A percentile compares a stretch with the other conserved stretches of the same genome.
These are phyloP conservation scores for Candida manassasensis DNA, from an alignment of 805 yeast species.

Conservation along the genomic window DNA sequence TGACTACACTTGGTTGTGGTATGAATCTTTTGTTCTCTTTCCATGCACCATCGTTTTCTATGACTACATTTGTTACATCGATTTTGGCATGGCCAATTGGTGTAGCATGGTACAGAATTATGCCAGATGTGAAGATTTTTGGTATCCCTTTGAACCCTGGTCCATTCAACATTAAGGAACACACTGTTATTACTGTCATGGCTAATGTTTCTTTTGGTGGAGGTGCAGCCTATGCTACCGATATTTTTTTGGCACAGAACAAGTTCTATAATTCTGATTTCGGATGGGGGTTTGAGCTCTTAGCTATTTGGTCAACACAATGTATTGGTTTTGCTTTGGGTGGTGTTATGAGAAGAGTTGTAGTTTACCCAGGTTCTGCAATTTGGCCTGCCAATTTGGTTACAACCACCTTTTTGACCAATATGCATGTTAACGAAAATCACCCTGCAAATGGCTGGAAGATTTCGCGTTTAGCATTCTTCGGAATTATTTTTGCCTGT, in stretches of 20 bases:
- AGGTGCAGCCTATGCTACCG: constrained; percentile 54
- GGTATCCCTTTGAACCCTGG: constrained; percentile 50
- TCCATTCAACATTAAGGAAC: constrained; percentile 61
- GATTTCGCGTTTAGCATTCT: constrained; percentile 48
- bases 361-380: constrained; percentile 61
- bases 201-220: constrained; percentile 39
- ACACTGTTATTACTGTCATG: constrained; percentile 50
- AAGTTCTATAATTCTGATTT: constrained; percentile 42
- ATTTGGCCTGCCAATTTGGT: constrained; percentile 71
- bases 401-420: constrained; percentile 51
- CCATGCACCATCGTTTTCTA: constrained; percentile 49
- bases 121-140: constrained; percentile 32
- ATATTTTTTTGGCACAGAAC: constrained; percentile 49
- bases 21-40: constrained; percentile 56
- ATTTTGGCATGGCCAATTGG: constrained; percentile 62
- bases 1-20: constrained; percentile 53
- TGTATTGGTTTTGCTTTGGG: constrained; percentile 65
- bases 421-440: constrained; percentile 46
- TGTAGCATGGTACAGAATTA: constrained; percentile 36
- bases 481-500: constrained; percentile 34
- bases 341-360: constrained; percentile 53
- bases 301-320: constrained; percentile 51
- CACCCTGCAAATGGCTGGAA: constrained; percentile 60
- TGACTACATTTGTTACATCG: constrained; percentile 52
- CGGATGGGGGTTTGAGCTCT: constrained; percentile 52